Conservation (phyloP, 2,329 filamentous ascomycete genomes). For the Xylariales sp. region DNA sequence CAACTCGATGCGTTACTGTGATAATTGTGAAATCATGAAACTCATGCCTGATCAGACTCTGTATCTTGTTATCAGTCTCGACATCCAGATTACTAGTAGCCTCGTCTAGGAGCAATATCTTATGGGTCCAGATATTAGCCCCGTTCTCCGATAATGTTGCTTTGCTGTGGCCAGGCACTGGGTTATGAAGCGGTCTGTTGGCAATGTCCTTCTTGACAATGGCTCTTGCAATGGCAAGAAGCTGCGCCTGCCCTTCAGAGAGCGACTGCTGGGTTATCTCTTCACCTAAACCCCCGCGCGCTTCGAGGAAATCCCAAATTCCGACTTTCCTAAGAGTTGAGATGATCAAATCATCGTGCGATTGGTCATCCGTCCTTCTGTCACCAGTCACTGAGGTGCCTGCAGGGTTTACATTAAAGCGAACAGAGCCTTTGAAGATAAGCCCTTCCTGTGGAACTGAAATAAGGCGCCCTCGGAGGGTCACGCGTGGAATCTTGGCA, state of each 20-base stretch:
- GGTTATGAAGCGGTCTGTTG: background rate
- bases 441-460: background rate
- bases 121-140: background rate
- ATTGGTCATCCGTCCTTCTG: background rate
- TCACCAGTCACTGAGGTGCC: background rate
- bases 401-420: background rate
- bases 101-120: background rate
- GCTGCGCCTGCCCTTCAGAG: background rate
- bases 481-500: background rate
- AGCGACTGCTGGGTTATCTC: background rate
- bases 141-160: background rate
- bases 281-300: background rate
- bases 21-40: background rate
- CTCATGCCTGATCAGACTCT: background rate
- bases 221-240: background rate
- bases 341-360: background rate
- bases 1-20: background rate
- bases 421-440: background rate
- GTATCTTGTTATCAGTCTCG: background rate
- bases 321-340: background rate
- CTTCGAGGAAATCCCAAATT: background rate
- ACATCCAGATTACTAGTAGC: background rate
- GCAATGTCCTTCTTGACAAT: background rate
- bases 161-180: too few species aligned
- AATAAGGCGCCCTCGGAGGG: background rate